Evolutionary conservation across 805 yeast genomes (phyloP).

Genomic region (Saccharomycopsis fermentans): DNA sequence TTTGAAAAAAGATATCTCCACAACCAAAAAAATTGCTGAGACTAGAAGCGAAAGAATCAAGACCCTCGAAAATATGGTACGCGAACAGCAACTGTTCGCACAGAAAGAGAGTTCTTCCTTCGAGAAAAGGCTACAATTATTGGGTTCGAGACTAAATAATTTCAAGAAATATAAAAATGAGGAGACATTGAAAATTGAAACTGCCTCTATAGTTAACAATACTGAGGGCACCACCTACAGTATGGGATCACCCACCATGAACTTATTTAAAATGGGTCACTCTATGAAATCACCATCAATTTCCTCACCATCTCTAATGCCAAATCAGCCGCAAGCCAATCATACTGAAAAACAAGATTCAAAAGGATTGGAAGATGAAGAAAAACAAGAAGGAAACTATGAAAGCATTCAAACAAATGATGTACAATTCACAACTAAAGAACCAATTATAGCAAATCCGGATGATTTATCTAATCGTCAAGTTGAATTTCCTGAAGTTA

Average conservation of each 20-base stretch:
- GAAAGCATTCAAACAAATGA: not conserved
- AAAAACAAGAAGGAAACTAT: not conserved
- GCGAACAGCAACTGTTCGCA: conserved; percentile 40
- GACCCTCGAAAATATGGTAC: conserved; percentile 39
- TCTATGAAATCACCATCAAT: not conserved
- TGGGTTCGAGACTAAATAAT: conserved; percentile 23
- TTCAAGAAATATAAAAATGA: conserved; percentile 19
- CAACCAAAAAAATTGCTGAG: conserved; percentile 46
- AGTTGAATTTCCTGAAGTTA: not conserved
- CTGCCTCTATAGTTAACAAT: not conserved
- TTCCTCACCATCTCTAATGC: not conserved
- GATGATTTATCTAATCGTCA: not conserved
- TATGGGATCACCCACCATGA: not conserved
- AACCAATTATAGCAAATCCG: not conserved
- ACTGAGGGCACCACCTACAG: not conserved
- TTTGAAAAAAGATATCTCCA: conserved; percentile 44
- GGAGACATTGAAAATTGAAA: not conserved
- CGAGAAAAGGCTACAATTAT: conserved; percentile 31
- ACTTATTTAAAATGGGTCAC: conserved; percentile 1
- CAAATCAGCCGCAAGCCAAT: not conserved
- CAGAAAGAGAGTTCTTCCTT: conserved; percentile 40
- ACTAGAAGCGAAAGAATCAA: conserved; percentile 47
- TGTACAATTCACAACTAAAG: not conserved
- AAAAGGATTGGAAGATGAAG: not conserved
- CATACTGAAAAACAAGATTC: not conserved